phyloP scores from a whole-genome alignment of 495 filamentous ascomycete species.

The Aspergillus panamensis region DNA sequence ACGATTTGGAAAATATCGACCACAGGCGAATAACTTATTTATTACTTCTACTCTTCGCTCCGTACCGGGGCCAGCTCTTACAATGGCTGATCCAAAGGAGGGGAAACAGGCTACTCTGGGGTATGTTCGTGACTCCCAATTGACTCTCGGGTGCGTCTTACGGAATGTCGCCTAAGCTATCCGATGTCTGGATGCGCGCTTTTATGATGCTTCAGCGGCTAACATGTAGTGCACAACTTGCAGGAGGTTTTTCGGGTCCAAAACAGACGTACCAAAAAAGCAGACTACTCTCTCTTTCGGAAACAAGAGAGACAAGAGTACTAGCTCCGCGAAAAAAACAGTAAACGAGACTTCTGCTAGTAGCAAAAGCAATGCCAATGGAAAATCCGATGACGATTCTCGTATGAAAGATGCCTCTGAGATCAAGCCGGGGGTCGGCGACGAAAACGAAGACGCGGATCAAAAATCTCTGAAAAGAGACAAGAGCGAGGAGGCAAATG shows the following conservation, averaged over 20 bases:
- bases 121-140: slow-evolving; percentile 82
- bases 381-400: slow-evolving; percentile 42
- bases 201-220: background rate
- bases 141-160: slow-evolving; percentile 74
- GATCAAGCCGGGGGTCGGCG: slow-evolving; percentile 15
- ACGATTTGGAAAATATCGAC: background rate
- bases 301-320: slow-evolving; percentile 31
- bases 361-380: slow-evolving; percentile 23
- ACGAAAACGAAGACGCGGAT: slow-evolving; percentile 27
- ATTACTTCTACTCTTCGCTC: background rate
- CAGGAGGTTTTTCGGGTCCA: slow-evolving; percentile 46
- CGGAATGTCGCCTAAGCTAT: slow-evolving; percentile 5
- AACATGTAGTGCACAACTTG: background rate
- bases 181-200: background rate
- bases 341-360: slow-evolving; percentile 10
- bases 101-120: slow-evolving; percentile 83
- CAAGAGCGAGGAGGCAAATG: slow-evolving; percentile 35
- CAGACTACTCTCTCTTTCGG: slow-evolving; percentile 74
- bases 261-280: slow-evolving; percentile 51
- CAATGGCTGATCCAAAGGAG: slow-evolving; percentile 42
- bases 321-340: slow-evolving; percentile 21
- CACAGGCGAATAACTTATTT: background rate
- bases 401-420: slow-evolving; percentile 30
- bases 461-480: slow-evolving; percentile 37
- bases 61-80: background rate